Evolutionary conservation across 495 filamentous ascomycete genomes (phyloP), one percentile per base, ranked within the genome.

Genomic region (Xylaria venustula): DNA sequence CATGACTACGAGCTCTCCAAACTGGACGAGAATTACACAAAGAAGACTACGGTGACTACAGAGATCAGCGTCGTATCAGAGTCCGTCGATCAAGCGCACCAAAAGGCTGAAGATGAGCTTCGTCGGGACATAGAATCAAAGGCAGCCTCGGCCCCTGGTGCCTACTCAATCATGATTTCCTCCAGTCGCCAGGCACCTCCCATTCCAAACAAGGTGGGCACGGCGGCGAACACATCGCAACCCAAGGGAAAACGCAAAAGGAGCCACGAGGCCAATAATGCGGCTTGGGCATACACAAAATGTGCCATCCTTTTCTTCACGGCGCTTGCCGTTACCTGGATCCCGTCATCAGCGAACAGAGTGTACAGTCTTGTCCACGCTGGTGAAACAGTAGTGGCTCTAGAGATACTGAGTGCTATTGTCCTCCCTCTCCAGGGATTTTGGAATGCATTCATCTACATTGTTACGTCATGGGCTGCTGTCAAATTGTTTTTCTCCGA

Each of bases 241-340:
- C 19, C 51, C 48, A 75, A 62, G 61, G 54, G 57, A 7, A 71
- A 58, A 45, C 62, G 67, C 52, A 60, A 64, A 36, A 63, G 61
- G 37, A 71, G 71, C 30, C 62, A 58, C 58, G 66, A 81, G 45
- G 67, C 74, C 1, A 77, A 77, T 64, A 79, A 73, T 48, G 87
- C 85, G 3, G 85, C 87, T 2, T 93, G 87, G 87, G 85, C 87
- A 0, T 96, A 94, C 69, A 87, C 84, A 47, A 92, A 92, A 59
- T 92, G 90, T 55, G 87, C 91, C 0, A 83, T 93, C 66, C 78
- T 95, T n/a, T 95, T 94, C 77, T 95, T 95, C 70, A 78, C 87
- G 12, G 90, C 89, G 0, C 79, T 96, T 52, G 77, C 92, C 37
- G 83, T 93, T 37, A 93, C 90, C 19, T 96, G 92, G 91, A 85